These are phyloP conservation scores for Fusarium decemcellulare DNA, from an alignment of 2,329 filamentous ascomycete species.

Conservation along the genomic window DNA sequence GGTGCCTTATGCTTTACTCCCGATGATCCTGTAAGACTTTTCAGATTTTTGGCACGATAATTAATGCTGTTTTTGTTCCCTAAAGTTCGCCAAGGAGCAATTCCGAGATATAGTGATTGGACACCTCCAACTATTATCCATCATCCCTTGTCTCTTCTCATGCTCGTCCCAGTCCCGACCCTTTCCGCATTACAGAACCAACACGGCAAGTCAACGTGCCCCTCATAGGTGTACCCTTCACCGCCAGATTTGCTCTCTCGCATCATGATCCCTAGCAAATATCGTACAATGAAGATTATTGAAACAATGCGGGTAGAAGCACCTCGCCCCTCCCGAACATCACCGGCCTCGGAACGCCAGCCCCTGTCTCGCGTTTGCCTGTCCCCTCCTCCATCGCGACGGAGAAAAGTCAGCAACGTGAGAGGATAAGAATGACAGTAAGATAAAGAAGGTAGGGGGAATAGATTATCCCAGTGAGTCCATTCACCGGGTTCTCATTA, in stretches of 20 bases:
- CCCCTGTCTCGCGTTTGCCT: constrained; percentile 1
- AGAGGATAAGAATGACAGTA: constrained; percentile 27
- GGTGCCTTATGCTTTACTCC: not conserved
- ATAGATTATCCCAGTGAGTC: constrained; percentile 34
- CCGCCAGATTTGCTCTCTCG: constrained; percentile 10
- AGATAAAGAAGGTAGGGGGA: constrained; percentile 32
- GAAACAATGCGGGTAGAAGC: constrained; percentile 11
- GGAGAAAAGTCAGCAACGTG: not conserved
- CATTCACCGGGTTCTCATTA: constrained; percentile 40
- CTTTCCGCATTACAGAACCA: constrained; percentile 24
- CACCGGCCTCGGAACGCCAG: constrained; percentile 22
- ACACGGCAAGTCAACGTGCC: constrained; percentile 9
- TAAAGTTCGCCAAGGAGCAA: constrained; percentile 19
- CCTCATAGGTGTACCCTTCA: constrained; percentile 11
- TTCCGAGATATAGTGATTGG: constrained; percentile 16
- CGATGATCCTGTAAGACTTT: not conserved
- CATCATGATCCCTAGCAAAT: constrained; percentile 28
- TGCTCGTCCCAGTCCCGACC: constrained; percentile 12
- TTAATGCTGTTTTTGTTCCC: constrained; percentile 7
- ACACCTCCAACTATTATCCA: constrained; percentile 26
- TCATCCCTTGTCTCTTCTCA: constrained; percentile 8
- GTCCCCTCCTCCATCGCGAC: not conserved
- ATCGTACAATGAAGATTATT: constrained; percentile 40
- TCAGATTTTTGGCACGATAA: not conserved
- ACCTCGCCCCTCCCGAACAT: constrained; percentile 15